Evolutionary conservation across 1,284 basidiomycete species (phyloP).

Genomic region (Moniliophthora roreri): DNA sequence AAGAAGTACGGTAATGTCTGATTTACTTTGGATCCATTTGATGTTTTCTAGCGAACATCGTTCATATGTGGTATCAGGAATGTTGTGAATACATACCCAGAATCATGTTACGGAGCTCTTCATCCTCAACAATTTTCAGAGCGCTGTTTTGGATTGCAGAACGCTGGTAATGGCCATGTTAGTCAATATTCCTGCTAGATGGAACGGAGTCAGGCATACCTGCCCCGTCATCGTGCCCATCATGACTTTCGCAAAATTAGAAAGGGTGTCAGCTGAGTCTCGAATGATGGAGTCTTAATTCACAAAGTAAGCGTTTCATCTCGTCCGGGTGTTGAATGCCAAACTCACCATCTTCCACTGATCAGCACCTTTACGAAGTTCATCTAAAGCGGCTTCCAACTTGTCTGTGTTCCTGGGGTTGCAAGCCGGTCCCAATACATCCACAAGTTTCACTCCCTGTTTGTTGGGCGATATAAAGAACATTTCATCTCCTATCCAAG

Average conservation of each 20-base stretch:
- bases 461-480: constrained; percentile 20
- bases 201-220: too few species aligned
- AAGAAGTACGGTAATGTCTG: constrained; percentile 24
- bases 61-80: background rate
- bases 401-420: constrained; percentile 6
- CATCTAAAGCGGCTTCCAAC: constrained; percentile 5
- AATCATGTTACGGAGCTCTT: constrained; percentile 21
- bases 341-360: constrained; percentile 22
- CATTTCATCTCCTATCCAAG: constrained; percentile 24
- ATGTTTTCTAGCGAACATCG: constrained; percentile 21
- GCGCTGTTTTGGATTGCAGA: background rate
- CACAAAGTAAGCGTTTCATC: too few species aligned
- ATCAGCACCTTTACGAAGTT: constrained; percentile 10
- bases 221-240: too few species aligned
- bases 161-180: background rate
- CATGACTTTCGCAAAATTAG: too few species aligned
- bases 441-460: constrained; percentile 13
- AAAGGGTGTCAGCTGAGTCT: too few species aligned
- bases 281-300: too few species aligned
- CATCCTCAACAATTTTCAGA: constrained; percentile 16
- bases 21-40: constrained; percentile 24
- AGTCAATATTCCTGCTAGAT: background rate
- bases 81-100: constrained; percentile 17
- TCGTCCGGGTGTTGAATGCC: background rate
- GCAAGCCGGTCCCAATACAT: constrained; percentile 16